Percentiles rank a stretch among this genome's conserved stretches.
These are phyloP conservation scores for Talaromyces albobiverticillius DNA, from an alignment of 2,329 filamentous ascomycete genomes.

Conservation along the genomic window DNA sequence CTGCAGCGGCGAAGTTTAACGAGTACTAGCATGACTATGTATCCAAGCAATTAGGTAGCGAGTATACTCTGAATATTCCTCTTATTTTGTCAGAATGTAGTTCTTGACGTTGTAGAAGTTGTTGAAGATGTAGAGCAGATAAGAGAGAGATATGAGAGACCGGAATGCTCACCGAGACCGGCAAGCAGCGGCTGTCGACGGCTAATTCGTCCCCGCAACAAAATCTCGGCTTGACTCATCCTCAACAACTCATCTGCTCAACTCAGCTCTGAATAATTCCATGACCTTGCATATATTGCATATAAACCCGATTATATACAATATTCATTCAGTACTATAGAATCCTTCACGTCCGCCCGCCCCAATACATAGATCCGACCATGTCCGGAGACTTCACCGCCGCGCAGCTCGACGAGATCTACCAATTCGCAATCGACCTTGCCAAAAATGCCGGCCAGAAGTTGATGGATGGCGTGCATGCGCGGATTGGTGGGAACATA, in stretches of 20 bases:
- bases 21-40: neutral
- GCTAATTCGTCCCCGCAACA: neutral
- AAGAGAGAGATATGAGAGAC: no score
- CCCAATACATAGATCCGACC: neutral
- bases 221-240: neutral
- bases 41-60: neutral
- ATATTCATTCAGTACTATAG: no score
- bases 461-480: conserved; percentile 62
- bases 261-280: no score
- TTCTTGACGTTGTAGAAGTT: no score
- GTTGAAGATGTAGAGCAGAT: no score
- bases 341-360: no score
- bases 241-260: no score
- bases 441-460: conserved; percentile 68
- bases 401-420: conserved; percentile 57
- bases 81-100: no score
- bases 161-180: neutral
- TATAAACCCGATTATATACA: no score
- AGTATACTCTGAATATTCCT: no score
- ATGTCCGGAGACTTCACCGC: conserved; percentile 8
- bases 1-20: conserved; percentile 3
- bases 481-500: conserved; percentile 46
- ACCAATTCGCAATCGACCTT: conserved; percentile 67
- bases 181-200: neutral
- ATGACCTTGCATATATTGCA: no score